These are phyloP conservation scores for Trichoderma hamatum DNA, from an alignment of 2,329 filamentous ascomycete species.

Conservation along the genomic window DNA sequence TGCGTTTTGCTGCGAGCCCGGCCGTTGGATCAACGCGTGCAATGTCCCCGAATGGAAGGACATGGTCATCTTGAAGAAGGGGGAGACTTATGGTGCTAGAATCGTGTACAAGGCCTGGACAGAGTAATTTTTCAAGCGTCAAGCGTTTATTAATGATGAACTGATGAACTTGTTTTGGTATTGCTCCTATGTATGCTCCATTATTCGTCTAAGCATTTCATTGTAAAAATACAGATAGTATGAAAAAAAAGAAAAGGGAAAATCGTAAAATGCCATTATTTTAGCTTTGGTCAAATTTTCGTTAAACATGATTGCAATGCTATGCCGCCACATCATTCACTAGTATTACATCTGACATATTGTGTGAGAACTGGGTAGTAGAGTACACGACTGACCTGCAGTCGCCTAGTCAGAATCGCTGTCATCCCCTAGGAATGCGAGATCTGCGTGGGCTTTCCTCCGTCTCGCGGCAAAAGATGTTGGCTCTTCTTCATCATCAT, in stretches of 20 bases:
- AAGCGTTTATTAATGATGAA: background rate
- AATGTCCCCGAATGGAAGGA: constrained; percentile 80
- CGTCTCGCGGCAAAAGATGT: constrained; percentile 48
- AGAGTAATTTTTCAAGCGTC: constrained; percentile 47
- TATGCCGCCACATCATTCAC: background rate
- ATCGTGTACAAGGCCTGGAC: constrained; percentile 88
- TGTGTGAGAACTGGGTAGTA: background rate
- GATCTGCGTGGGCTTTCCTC: constrained; percentile 53
- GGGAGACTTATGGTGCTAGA: constrained; percentile 77
- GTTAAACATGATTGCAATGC: background rate
- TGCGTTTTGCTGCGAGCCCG: constrained; percentile 91
- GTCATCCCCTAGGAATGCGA: constrained; percentile 70
- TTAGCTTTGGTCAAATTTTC: background rate
- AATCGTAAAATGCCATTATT: background rate
- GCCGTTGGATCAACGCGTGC: constrained; percentile 84
- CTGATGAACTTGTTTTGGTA: background rate
- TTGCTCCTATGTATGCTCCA: background rate
- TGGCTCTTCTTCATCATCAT: constrained; percentile 39
- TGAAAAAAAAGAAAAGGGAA: background rate
- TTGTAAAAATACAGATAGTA: background rate
- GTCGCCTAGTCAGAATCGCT: constrained; percentile 62
- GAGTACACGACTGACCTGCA: constrained; percentile 15
- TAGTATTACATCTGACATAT: background rate
- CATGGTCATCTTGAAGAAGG: constrained; percentile 81
- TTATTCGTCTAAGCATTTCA: background rate